Evolutionary conservation across 2,329 filamentous ascomycete genomes (phyloP).

Genomic region (Zymoseptoria pseudotritici): DNA sequence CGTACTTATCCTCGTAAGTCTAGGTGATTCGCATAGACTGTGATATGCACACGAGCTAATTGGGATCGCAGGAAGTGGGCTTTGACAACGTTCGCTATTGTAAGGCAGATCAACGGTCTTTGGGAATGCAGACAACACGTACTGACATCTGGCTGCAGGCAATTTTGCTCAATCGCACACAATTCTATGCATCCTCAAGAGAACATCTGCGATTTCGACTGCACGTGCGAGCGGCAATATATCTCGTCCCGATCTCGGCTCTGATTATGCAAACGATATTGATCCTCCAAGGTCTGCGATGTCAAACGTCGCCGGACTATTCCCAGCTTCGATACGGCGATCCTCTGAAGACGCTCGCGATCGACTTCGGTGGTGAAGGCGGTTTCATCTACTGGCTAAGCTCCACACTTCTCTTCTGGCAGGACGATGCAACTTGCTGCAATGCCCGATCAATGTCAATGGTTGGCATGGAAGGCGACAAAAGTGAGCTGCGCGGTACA

Average conservation of each 20-base stretch:
- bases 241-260: constrained; percentile 62
- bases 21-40: background rate
- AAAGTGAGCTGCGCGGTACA: constrained; percentile 60
- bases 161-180: constrained; percentile 80
- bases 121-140: background rate
- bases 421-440: constrained; percentile 69
- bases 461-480: constrained; percentile 38
- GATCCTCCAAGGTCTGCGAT: constrained; percentile 79
- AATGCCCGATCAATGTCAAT: constrained; percentile 65
- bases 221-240: constrained; percentile 62
- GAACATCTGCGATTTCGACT: constrained; percentile 70
- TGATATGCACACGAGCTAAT: background rate
- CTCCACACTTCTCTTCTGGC: constrained; percentile 63
- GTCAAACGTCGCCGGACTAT: constrained; percentile 61
- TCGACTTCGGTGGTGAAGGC: constrained; percentile 51
- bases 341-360: constrained; percentile 34
- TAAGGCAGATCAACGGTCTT: constrained; percentile 28
- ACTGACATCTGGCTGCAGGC: constrained; percentile 44
- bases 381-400: constrained; percentile 65
- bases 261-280: constrained; percentile 61
- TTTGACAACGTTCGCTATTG: constrained; percentile 73
- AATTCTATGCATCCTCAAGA: constrained; percentile 86
- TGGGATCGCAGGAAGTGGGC: constrained; percentile 58
- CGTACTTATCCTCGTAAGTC: constrained; percentile 68
- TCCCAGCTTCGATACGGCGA: constrained; percentile 41